Base-by-base conservation (phyloP, 352 stramenopile genomes). In the Pythium biforme region DNA sequence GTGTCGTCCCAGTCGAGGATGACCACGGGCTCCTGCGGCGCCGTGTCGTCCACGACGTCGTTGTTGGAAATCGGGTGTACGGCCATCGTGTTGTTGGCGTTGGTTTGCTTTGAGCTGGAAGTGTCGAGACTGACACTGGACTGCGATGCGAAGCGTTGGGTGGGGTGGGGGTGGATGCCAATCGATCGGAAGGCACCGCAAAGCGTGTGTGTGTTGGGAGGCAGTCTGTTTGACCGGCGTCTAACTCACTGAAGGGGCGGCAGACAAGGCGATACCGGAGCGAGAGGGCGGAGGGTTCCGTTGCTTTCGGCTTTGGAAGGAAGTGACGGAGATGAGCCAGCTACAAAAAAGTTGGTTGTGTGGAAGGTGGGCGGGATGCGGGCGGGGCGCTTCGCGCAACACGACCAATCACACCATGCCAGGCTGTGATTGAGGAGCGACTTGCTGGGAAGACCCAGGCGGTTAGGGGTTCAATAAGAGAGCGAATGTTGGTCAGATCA, bases 1-100 rank as follows among this genome's bases (percentile, higher is more conserved):
- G 84, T 94, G 73, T 92, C 84, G 62, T 94, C 82, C 84, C 84
- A 94, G 69, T 94, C 84, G 20, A 94, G 64, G 17, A 94, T 73
- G 25, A 94, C 77, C 20, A 90, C 81, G 34, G 34, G 34, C 34
- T 41, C 34, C 9, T 19, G 34, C 34, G 34, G 34, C 14, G 34
- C 23, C 23, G 59, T 29, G 29, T 65, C 59, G 40, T 56, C 52
- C 14, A 66, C 33, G 51, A 56, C 61, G 26, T 68, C 37, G 61
- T 58, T 68, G 53, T 54, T 59, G 47, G 51, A 31, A 8, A 49
- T 4, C 4, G 61, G 61, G 40, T 68, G 52, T 25, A 68, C 61
- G 8, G 61, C 61, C 61, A 68, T 68, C 46, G 54, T 22, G 46
- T 23, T 41, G 27, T 22, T 31, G 29, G 20, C 29, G n/a, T 22